Evolutionary conservation across 2,329 filamentous ascomycete species (phyloP).

Genomic region (Sporothrix phasma): DNA sequence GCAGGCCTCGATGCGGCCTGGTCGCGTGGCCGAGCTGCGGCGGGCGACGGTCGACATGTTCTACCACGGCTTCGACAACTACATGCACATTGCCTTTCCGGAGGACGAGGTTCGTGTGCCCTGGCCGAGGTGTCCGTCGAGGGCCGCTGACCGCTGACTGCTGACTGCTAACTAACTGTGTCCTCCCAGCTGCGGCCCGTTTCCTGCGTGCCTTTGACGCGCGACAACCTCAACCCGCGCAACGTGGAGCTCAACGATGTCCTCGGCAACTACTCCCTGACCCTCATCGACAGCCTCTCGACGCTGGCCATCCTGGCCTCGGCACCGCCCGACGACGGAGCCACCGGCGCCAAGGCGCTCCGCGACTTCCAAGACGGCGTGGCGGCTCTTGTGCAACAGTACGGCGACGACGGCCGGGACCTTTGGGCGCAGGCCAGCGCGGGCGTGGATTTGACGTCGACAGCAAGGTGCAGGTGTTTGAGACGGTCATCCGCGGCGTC

Average conservation of each 20-base stretch:
- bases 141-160: neutral
- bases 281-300: conserved; percentile 87
- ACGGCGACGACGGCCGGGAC: conserved; percentile 68
- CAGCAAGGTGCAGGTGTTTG: conserved; percentile 97
- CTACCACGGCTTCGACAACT: conserved; percentile 93
- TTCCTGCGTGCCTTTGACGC: conserved; percentile 71
- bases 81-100: conserved; percentile 87
- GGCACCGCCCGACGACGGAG: conserved; percentile 45
- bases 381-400: conserved; percentile 63
- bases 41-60: conserved; percentile 68
- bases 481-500: conserved; percentile 89
- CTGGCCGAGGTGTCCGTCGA: neutral
- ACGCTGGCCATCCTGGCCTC: conserved; percentile 88
- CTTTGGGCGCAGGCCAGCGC: conserved; percentile 58
- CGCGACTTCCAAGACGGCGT: conserved; percentile 73
- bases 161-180: neutral
- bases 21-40: conserved; percentile 45
- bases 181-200: conserved; percentile 64
- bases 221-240: conserved; percentile 67
- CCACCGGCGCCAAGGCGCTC: conserved; percentile 51
- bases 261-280: conserved; percentile 92
- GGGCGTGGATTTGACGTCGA: conserved; percentile 84
- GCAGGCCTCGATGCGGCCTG: conserved; percentile 50
- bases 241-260: conserved; percentile 90
- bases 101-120: conserved; percentile 64